phyloP scores from a whole-genome alignment of 768 basidiomycete species.

The Boletus pseudo-olivaceus region DNA sequence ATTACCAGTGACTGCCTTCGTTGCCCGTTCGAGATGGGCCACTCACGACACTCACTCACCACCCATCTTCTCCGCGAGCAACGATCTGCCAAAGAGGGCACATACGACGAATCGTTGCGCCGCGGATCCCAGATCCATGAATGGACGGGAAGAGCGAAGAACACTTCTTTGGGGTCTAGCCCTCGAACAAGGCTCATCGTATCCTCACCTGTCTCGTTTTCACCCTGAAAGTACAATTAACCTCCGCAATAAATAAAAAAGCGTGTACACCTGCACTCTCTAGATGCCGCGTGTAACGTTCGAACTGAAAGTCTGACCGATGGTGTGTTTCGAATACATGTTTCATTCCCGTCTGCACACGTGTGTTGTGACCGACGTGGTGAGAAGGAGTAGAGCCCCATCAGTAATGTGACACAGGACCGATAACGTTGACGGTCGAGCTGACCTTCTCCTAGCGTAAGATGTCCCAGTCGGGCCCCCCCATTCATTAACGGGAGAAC shows the following conservation, averaged over 20 bases:
- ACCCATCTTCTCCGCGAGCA: conserved; percentile 6
- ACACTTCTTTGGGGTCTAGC: conserved; percentile 1
- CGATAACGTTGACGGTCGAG: conserved; percentile 1
- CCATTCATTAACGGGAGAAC: not conserved
- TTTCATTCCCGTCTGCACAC: conserved; percentile 11
- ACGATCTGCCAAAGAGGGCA: conserved; percentile 4
- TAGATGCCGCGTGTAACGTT: not conserved
- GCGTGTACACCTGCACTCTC: too few relatives aligned
- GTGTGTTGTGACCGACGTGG: not conserved
- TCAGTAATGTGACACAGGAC: not conserved
- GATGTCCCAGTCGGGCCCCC: too few relatives aligned
- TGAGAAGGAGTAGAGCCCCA: not conserved
- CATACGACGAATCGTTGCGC: not conserved
- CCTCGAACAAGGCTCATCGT: not conserved
- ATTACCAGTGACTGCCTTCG: too few relatives aligned
- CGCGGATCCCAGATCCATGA: conserved; percentile 1
- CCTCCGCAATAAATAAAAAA: not conserved
- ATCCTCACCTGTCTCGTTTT: too few relatives aligned
- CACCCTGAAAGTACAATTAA: not conserved
- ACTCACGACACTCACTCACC: too few relatives aligned
- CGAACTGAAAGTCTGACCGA: not conserved
- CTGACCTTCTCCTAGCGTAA: conserved; percentile 3
- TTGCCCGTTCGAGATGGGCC: not conserved
- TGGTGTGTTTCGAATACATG: not conserved
- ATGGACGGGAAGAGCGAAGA: not conserved